Evolutionary conservation across 352 stramenopile species (phyloP).

Genomic region (Globisporangium mamillatum): DNA sequence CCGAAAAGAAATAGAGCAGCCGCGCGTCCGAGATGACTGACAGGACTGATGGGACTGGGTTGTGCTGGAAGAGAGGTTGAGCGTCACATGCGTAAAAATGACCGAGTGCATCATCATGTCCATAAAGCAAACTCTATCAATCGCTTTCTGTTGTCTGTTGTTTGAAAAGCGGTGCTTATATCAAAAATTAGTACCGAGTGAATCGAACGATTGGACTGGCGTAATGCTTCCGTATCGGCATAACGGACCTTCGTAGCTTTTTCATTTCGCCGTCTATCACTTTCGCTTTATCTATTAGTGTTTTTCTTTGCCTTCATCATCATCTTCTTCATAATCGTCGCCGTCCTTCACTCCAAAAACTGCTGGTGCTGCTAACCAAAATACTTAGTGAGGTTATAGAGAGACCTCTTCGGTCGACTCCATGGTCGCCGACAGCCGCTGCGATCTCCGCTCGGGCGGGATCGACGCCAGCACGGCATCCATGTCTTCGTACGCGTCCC

Average conservation of each 20-base stretch:
- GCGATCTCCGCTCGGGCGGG: constrained; percentile 41
- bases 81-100: neutral
- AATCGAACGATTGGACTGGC: neutral
- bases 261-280: neutral
- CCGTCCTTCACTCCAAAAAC: neutral
- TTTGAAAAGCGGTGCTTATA: constrained; percentile 6
- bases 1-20: constrained; percentile 64
- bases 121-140: neutral
- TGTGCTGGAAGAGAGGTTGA: neutral
- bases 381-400: constrained; percentile 14
- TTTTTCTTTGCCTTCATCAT: neutral
- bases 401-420: constrained; percentile 22
- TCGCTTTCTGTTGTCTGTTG: neutral
- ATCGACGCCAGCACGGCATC: constrained; percentile 52
- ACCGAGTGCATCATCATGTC: neutral
- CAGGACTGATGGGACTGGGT: neutral
- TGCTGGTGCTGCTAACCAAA: neutral
- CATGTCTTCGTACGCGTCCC: constrained; percentile 61
- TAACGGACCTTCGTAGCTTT: neutral
- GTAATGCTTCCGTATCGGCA: neutral
- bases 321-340: neutral
- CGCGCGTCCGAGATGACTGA: neutral
- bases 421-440: constrained; percentile 33
- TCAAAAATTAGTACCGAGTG: constrained; percentile 10
- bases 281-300: neutral